Conservation (phyloP, 192 early-diverging fungal genomes). For the Coemansia sp. region DNA sequence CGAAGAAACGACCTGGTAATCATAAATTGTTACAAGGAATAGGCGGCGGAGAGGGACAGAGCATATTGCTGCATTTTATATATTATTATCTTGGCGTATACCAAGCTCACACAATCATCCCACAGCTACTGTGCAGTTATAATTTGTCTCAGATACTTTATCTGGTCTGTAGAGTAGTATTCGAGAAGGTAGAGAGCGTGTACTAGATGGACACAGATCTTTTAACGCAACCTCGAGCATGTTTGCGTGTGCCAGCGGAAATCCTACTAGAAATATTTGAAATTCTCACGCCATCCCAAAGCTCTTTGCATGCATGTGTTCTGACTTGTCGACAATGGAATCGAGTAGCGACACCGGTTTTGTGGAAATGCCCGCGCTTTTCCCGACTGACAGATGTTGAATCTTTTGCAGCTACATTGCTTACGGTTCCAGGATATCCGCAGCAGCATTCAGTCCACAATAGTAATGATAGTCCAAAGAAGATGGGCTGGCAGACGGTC, state of each 20-base stretch:
- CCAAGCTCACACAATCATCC: too few relatives aligned
- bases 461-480: not conserved
- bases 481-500: not conserved
- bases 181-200: not conserved
- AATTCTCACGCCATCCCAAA: constrained; percentile 19
- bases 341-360: constrained; percentile 41
- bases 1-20: not conserved
- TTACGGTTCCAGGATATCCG: constrained; percentile 8
- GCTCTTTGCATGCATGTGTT: constrained; percentile 42
- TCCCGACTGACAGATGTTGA: constrained; percentile 40
- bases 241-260: constrained; percentile 41
- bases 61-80: not conserved
- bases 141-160: too few relatives aligned
- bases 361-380: constrained; percentile 56
- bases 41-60: not conserved
- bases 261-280: constrained; percentile 35
- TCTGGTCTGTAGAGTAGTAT: not conserved
- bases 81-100: not conserved
- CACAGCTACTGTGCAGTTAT: too few relatives aligned
- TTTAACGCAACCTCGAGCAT: constrained; percentile 2
- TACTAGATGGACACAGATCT: not conserved
- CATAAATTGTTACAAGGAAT: not conserved
- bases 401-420: constrained; percentile 26
- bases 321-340: constrained; percentile 56
- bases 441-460: not conserved